Conservation (phyloP, 441 rosid species). For the Eutrema salsugineum region DNA sequence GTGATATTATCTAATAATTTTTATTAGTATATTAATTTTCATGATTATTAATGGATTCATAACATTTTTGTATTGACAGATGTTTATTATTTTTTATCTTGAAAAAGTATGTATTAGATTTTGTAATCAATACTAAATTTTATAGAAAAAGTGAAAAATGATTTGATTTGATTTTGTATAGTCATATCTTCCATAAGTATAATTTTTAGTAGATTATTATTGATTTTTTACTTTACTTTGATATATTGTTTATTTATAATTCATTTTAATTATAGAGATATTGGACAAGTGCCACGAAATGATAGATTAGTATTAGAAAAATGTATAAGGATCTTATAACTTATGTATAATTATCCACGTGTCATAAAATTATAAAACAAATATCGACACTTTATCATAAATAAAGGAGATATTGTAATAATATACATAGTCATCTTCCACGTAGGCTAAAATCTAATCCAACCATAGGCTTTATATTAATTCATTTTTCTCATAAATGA, state of each 20-base stretch:
- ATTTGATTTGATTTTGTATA: background rate
- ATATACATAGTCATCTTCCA: background rate
- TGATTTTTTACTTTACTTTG: background rate
- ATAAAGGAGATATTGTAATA: background rate
- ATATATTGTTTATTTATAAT: background rate
- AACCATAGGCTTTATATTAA: conserved; percentile 7
- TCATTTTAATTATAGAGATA: background rate
- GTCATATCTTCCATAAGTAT: background rate
- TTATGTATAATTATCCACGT: background rate
- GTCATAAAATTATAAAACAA: background rate
- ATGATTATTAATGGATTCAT: background rate
- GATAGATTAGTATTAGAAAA: background rate
- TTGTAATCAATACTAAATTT: background rate
- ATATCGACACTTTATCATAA: background rate
- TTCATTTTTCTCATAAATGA: background rate
- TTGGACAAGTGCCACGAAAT: background rate
- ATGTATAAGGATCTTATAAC: background rate
- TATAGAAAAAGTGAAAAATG: background rate
- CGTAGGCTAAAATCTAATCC: background rate
- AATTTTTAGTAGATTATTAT: background rate
- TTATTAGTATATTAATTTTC: background rate
- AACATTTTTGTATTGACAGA: background rate
- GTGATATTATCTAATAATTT: too few species aligned
- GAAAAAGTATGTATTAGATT: too few species aligned
- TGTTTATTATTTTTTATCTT: background rate